Evolutionary conservation across 2,329 filamentous ascomycete species (phyloP), one percentile per base, ranked within the genome.

Genomic region (Clarireedia monteithiana): DNA sequence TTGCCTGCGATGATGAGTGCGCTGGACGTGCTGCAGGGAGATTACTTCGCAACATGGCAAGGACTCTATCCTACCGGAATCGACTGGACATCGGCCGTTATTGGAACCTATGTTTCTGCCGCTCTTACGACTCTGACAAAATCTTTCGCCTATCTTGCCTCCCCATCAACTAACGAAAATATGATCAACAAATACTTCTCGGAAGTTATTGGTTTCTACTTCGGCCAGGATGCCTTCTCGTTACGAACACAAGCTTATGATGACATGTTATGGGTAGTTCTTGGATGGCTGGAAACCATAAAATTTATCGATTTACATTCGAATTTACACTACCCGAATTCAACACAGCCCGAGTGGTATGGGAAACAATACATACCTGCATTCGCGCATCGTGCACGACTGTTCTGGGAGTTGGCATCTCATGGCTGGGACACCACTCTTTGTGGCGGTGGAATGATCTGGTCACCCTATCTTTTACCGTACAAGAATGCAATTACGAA

Each of bases 401-500:
- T 94, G 14, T 96, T 96, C 72, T 96, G 91, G 79, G 86, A 91
- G 30, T 74, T 95, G 39, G 88, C 89, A 5, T 79, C 82, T 5
- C 74, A 78, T 10, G 90, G 92, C 5, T 97, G 91, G 90, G 88
- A 95, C 67, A 86, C 81, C 23, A 77, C 77, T 24, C 78, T 95
- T 5, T 97, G 92, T 65, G 81, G 80, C 4, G 92, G 92, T 23
- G 92, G 92, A 46, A 95, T 97, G 88, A 80, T 84, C 14, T 97
- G 92, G 92, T 95, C 88, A 62, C 89, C 89, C 2, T 81, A 82
- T 38, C 73, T 92, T 27, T 71, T 78, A 40, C 90, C 91, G 0
- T 97, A 96, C 75, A 97, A 96, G 69, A 97, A 97, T 66, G 90
- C 92, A 60, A 95, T 97, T 64, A 97, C 92, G 30, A 96, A 96